Evolutionary conservation across 176 grass and related monocot species (phyloP).

Genomic region (Zoysia japonica): DNA sequence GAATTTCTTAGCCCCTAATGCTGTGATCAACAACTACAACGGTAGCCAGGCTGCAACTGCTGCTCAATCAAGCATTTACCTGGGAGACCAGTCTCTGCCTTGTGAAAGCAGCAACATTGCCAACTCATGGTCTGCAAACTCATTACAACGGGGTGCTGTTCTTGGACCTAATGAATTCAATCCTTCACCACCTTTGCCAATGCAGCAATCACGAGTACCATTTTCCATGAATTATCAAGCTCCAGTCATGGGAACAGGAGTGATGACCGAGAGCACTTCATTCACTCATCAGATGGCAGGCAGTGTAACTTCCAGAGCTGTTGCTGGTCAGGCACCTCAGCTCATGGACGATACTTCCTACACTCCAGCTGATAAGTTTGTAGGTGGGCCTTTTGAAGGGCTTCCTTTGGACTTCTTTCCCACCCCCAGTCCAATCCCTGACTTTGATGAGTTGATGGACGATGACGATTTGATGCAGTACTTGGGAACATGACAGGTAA

Average conservation of each 20-base stretch:
- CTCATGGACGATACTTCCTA: constrained; percentile 53
- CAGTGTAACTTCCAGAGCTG: constrained; percentile 40
- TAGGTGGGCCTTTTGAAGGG: constrained; percentile 55
- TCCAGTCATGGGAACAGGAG: constrained; percentile 29
- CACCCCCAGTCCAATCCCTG: constrained; percentile 54
- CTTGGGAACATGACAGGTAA: constrained; percentile 71
- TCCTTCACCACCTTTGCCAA: constrained; percentile 27
- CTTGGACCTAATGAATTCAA: constrained; percentile 44
- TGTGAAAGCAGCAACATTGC: constrained; percentile 45
- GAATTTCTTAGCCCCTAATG: constrained; percentile 36
- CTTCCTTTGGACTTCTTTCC: constrained; percentile 68
- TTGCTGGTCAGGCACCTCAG: constrained; percentile 21
- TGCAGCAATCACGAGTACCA: constrained; percentile 39
- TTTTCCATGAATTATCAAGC: constrained; percentile 39
- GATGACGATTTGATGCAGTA: constrained; percentile 89
- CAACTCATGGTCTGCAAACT: constrained; percentile 46
- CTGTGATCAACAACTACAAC: constrained; percentile 36
- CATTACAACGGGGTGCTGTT: constrained; percentile 25
- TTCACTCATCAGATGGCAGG: constrained; percentile 33
- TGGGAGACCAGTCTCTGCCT: constrained; percentile 37
- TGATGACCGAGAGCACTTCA: constrained; percentile 39
- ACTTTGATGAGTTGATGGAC: constrained; percentile 67
- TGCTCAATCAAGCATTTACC: constrained; percentile 52
- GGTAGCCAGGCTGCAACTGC: constrained; percentile 33
- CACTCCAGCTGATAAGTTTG: constrained; percentile 51